Percentiles rank a stretch among this genome's conserved stretches.
Conservation (phyloP, 306 rosid genomes). For the Lablab purpureus region DNA sequence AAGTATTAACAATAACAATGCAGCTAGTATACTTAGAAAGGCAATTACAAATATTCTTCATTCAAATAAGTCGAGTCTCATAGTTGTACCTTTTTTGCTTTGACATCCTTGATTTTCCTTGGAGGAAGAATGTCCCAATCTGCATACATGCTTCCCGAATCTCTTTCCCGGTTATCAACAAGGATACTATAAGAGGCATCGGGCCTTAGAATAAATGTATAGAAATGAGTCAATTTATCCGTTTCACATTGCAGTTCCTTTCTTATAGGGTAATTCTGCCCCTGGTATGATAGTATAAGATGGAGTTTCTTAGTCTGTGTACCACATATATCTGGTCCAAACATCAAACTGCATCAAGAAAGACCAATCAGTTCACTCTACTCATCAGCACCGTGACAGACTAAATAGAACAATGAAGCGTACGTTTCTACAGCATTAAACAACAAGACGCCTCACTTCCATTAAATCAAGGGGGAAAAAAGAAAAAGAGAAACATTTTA, state of each 20-base stretch:
- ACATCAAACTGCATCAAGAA: conserved; percentile 78
- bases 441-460: background rate
- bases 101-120: conserved; percentile 81
- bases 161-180: conserved; percentile 91
- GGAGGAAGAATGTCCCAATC: conserved; percentile 99
- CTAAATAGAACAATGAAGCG: background rate
- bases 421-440: conserved; percentile 9
- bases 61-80: conserved; percentile 19
- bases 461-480: background rate
- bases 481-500: background rate
- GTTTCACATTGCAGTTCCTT: conserved; percentile 95
- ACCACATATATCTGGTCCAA: conserved; percentile 97
- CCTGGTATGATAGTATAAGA: conserved; percentile 89
- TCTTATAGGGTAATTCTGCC: conserved; percentile 93
- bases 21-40: background rate
- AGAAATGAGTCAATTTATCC: conserved; percentile 96
- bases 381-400: conserved; percentile 6
- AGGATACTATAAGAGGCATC: conserved; percentile 92
- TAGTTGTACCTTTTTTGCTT: conserved; percentile 65
- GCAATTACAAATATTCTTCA: conserved; percentile 2
- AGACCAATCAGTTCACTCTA: conserved; percentile 35
- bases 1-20: conserved; percentile 6
- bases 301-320: conserved; percentile 94
- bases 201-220: conserved; percentile 89
- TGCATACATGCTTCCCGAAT: conserved; percentile 91